phyloP scores from a whole-genome alignment of 306 rosid species.

The Castanea crenata region DNA sequence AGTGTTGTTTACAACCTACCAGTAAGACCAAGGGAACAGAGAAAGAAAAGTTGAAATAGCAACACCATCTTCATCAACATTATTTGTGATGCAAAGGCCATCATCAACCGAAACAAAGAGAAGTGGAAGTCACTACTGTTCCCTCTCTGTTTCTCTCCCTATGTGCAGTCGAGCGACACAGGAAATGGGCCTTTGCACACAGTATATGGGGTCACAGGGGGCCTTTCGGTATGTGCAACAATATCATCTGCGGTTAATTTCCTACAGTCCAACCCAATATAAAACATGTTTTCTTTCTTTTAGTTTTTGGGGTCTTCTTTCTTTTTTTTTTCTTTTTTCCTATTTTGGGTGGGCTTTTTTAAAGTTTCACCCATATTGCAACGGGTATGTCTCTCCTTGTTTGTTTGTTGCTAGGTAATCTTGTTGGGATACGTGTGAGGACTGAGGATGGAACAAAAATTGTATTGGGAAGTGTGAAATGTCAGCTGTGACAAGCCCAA shows the following conservation, averaged over 20 bases:
- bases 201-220: background rate
- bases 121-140: background rate
- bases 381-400: background rate
- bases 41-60: constrained; percentile 32
- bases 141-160: background rate
- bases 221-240: background rate
- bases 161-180: background rate
- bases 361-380: background rate
- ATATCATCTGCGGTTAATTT: background rate
- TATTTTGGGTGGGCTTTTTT: too few relatives aligned
- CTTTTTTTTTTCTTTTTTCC: too few relatives aligned
- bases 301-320: too few relatives aligned
- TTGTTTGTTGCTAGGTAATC: background rate
- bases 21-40: constrained; percentile 35
- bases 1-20: constrained; percentile 36
- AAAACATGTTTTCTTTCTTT: too few relatives aligned
- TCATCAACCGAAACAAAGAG: background rate
- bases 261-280: background rate
- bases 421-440: constrained; percentile 15
- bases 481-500: constrained; percentile 10
- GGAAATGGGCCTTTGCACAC: too few relatives aligned
- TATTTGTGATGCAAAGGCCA: constrained; percentile 6
- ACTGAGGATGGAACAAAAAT: background rate
- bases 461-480: constrained; percentile 15
- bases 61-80: constrained; percentile 45